Evolutionary conservation across 139 green algal species (phyloP).

Genomic region (Picochlorum sp.): DNA sequence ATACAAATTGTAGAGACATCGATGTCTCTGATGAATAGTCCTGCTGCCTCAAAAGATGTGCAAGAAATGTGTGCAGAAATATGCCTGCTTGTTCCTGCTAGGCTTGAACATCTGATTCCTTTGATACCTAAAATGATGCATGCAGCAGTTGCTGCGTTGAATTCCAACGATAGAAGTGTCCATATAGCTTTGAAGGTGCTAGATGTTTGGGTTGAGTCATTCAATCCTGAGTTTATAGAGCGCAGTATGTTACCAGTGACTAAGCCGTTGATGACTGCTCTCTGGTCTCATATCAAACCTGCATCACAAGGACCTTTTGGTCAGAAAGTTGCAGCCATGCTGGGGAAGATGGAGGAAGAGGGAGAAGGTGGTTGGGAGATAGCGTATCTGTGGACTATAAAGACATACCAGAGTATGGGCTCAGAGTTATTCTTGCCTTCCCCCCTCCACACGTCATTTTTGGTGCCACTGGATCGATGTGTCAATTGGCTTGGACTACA

Average conservation of each 20-base stretch:
- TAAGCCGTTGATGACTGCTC: conserved; percentile 62
- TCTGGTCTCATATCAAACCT: conserved; percentile 81
- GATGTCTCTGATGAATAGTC: conserved; percentile 11
- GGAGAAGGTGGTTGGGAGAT: conserved; percentile 70
- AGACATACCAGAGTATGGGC: conserved; percentile 88
- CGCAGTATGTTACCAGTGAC: conserved; percentile 70
- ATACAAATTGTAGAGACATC: conserved; percentile 16
- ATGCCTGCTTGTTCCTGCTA: conserved; percentile 73
- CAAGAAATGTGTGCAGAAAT: conserved; percentile 70
- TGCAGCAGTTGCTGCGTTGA: conserved; percentile 68
- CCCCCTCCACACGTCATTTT: conserved; percentile 75
- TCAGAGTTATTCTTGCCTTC: conserved; percentile 94
- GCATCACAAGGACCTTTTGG: conserved; percentile 51
- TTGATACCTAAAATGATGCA: conserved; percentile 76
- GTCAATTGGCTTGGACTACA: conserved; percentile 30
- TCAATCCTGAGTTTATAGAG: conserved; percentile 95
- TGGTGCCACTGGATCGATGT: conserved; percentile 87
- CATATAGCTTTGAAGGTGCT: conserved; percentile 59
- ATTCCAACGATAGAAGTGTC: conserved; percentile 41
- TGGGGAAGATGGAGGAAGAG: conserved; percentile 94
- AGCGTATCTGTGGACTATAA: conserved; percentile 67
- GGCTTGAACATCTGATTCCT: conserved; percentile 62
- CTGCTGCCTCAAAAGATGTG: conserved; percentile 9
- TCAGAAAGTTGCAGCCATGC: conserved; percentile 68
- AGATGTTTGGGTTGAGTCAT: conserved; percentile 86